Percentiles rank a stretch among this genome's conserved stretches.
Evolutionary conservation across 306 rosid species (phyloP).

Genomic region (Luffa aegyptiaca): DNA sequence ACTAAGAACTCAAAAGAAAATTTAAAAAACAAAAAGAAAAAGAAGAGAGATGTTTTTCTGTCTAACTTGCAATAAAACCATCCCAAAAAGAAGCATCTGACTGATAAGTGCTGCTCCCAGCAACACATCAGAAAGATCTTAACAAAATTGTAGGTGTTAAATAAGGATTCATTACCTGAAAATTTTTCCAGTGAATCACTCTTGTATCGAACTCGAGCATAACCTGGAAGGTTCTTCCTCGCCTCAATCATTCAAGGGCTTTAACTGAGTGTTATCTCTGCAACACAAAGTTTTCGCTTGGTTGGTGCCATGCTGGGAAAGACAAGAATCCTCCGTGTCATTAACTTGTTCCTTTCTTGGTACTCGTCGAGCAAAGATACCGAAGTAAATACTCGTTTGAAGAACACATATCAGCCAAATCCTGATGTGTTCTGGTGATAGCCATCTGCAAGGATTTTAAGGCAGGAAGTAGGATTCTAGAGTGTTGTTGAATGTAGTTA

Average conservation of each 20-base stretch:
- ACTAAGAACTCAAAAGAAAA: neutral
- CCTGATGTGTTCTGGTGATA: conserved; percentile 66
- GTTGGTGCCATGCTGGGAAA: neutral
- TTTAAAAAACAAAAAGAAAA: neutral
- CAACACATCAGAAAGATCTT: neutral
- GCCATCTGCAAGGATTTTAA: conserved; percentile 77
- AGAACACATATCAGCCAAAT: conserved; percentile 77
- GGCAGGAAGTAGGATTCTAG: conserved; percentile 64
- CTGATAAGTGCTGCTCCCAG: neutral
- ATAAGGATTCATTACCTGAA: neutral
- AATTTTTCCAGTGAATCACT: neutral
- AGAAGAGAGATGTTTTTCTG: neutral
- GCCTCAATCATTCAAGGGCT: neutral
- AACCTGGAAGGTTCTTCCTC: neutral
- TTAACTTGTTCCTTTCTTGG: conserved; percentile 27
- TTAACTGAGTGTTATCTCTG: neutral
- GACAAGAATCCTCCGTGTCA: neutral
- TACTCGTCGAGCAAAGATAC: conserved; percentile 50
- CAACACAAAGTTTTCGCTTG: neutral
- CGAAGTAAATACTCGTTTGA: conserved; percentile 79
- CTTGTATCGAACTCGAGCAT: neutral
- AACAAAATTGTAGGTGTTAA: neutral
- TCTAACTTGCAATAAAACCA: neutral
- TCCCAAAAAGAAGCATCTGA: neutral
- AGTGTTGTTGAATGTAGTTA: conserved; percentile 58